Percentiles rank a stretch among this genome's conserved stretches.
Conservation (phyloP, 305 asterid species). For the Solanum hybrid region DNA sequence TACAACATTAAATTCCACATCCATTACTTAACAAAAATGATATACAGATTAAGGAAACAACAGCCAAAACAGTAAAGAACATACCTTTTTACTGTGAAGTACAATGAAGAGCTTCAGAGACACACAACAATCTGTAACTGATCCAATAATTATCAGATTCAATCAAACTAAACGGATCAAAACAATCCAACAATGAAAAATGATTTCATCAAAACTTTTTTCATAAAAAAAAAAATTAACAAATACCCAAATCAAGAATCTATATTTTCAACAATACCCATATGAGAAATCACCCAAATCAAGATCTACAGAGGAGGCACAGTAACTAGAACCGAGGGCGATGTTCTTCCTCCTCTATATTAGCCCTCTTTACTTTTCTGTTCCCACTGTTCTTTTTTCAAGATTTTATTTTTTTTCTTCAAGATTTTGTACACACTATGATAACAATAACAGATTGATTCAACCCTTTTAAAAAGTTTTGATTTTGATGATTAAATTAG, state of each 20-base stretch:
- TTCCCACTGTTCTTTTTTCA: not conserved
- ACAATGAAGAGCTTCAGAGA: not conserved
- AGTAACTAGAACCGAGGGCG: conserved; percentile 7
- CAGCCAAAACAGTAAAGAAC: not conserved
- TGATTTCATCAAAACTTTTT: not conserved
- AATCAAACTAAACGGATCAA: conserved; percentile 3
- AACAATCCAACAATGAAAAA: not conserved
- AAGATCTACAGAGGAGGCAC: conserved; percentile 19
- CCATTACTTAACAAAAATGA: not conserved
- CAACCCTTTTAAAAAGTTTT: not conserved
- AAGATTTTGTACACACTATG: not conserved
- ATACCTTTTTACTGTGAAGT: conserved; percentile 1
- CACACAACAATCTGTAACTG: not conserved
- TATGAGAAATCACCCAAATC: not conserved
- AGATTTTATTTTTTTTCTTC: not conserved
- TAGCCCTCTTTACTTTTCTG: conserved; percentile 1
- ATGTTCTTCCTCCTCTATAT: conserved; percentile 19
- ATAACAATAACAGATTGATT: not conserved
- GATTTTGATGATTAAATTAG: not conserved
- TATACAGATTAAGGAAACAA: not conserved
- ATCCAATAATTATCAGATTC: conserved; percentile 6
- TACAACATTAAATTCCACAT: not conserved
- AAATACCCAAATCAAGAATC: conserved; percentile 16
- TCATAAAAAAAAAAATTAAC: not conserved
- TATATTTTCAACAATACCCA: not conserved